Conservation (phyloP, 495 filamentous ascomycete genomes). For the Aspergillus sclerotiicarbonarius region DNA sequence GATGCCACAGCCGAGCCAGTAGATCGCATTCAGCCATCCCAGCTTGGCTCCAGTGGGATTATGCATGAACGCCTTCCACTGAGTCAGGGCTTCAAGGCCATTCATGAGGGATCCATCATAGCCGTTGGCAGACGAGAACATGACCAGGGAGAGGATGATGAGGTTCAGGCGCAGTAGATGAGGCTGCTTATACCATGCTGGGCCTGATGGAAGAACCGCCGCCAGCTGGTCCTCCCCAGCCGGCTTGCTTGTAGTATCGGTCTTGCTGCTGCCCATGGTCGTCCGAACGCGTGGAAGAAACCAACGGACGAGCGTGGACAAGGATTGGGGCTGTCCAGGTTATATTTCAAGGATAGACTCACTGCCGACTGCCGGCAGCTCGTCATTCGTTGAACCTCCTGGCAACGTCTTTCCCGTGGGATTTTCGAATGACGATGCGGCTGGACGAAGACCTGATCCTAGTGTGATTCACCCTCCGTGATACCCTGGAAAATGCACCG, state of each 20-base stretch:
- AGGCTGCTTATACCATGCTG: conserved; percentile 20
- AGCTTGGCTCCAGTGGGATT: conserved; percentile 52
- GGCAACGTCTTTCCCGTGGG: background rate
- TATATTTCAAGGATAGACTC: background rate
- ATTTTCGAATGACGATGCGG: background rate
- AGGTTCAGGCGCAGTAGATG: conserved; percentile 25
- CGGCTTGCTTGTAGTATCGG: background rate
- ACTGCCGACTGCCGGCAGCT: background rate
- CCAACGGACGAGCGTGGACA: background rate
- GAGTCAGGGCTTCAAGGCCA: conserved; percentile 33
- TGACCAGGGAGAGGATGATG: conserved; percentile 19
- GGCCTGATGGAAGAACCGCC: conserved; percentile 10
- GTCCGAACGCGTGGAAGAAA: background rate
- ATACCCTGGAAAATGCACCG: background rate
- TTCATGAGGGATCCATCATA: conserved; percentile 36
- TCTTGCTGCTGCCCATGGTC: background rate
- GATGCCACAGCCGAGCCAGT: conserved; percentile 60
- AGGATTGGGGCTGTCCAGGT: background rate
- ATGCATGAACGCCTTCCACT: conserved; percentile 36
- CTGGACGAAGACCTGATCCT: background rate
- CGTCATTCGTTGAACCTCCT: background rate
- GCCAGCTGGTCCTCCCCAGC: background rate
- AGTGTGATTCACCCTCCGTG: background rate
- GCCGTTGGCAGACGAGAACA: conserved; percentile 25
- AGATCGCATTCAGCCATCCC: conserved; percentile 62